A percentile compares a stretch with the other conserved stretches of the same genome.
Evolutionary conservation across 305 asterid genomes (phyloP).

Genomic region (Galium porrigens): DNA sequence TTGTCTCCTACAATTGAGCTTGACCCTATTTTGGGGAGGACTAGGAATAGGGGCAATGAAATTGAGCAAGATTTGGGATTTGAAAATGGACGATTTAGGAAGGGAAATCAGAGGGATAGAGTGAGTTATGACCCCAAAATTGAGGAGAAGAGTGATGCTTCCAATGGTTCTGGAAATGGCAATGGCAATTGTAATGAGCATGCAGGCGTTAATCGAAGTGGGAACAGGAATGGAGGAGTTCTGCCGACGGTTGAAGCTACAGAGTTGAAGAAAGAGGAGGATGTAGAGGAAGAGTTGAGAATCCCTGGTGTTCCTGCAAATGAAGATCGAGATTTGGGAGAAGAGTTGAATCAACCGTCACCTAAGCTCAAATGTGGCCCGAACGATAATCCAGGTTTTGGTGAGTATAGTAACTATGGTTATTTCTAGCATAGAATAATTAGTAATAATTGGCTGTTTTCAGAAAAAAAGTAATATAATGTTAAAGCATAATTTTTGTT

Average conservation of each 20-base stretch:
- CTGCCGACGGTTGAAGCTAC: slow-evolving; percentile 22
- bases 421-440: background rate
- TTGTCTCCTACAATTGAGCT: slow-evolving; percentile 67
- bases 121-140: slow-evolving; percentile 22
- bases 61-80: slow-evolving; percentile 37
- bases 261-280: slow-evolving; percentile 40
- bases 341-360: slow-evolving; percentile 28
- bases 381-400: slow-evolving; percentile 74
- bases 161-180: slow-evolving; percentile 22
- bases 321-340: slow-evolving; percentile 47
- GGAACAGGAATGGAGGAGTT: slow-evolving; percentile 17
- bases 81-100: slow-evolving; percentile 27
- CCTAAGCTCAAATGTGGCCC: slow-evolving; percentile 48
- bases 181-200: slow-evolving; percentile 25
- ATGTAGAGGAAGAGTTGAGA: slow-evolving; percentile 27
- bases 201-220: slow-evolving; percentile 19
- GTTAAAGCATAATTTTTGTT: background rate
- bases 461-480: background rate
- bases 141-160: slow-evolving; percentile 15
- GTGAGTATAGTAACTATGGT: slow-evolving; percentile 28
- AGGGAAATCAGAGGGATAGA: slow-evolving; percentile 30
- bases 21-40: slow-evolving; percentile 73
- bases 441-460: background rate
- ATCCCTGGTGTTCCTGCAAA: slow-evolving; percentile 28
- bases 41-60: slow-evolving; percentile 44